Conservation (phyloP, 768 basidiomycete genomes). For the Floccularia luteovirens region DNA sequence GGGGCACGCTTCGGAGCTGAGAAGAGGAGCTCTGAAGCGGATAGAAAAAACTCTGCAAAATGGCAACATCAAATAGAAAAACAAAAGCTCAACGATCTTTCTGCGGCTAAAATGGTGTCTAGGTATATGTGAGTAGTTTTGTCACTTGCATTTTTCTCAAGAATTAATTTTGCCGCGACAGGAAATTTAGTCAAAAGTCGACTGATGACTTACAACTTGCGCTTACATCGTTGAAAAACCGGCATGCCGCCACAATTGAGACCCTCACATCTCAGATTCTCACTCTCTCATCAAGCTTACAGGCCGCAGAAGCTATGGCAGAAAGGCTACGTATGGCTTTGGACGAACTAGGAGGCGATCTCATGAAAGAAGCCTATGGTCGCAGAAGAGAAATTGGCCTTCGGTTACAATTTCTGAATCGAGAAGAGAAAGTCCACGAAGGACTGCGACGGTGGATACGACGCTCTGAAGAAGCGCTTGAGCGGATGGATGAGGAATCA, state of each 20-base stretch:
- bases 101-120: conserved; percentile 77
- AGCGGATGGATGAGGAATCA: conserved; percentile 5
- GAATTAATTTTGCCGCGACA: conserved; percentile 14
- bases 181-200: conserved; percentile 80
- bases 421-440: conserved; percentile 59
- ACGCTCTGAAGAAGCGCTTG: conserved; percentile 35
- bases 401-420: conserved; percentile 49
- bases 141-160: not conserved
- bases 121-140: conserved; percentile 66
- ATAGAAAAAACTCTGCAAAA: conserved; percentile 36
- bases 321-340: conserved; percentile 50
- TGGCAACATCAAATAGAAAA: conserved; percentile 45
- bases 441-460: conserved; percentile 50
- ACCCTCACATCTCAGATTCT: conserved; percentile 48
- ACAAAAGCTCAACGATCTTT: conserved; percentile 56
- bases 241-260: conserved; percentile 53
- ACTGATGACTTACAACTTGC: conserved; percentile 59
- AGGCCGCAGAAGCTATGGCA: conserved; percentile 31
- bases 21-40: conserved; percentile 28
- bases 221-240: conserved; percentile 46
- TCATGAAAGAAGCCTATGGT: conserved; percentile 65
- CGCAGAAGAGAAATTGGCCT: conserved; percentile 64
- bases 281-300: conserved; percentile 32
- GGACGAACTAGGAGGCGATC: conserved; percentile 65
- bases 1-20: conserved; percentile 39